Evolutionary conservation across 306 rosid genomes (phyloP).

Genomic region (Castanospermum australe): DNA sequence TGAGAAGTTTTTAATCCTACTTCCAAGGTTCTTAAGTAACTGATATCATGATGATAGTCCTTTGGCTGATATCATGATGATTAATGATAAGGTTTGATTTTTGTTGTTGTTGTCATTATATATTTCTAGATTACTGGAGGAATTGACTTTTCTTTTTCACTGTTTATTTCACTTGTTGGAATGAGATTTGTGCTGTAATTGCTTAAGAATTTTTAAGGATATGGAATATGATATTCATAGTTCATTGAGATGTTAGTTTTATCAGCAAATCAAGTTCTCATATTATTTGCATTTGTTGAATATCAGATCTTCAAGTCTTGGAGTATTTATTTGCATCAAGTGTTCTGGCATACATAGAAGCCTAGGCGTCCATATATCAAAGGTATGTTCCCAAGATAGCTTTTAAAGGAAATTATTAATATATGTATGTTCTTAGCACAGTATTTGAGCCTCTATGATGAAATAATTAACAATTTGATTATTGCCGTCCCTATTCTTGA

Average conservation of each 20-base stretch:
- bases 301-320: conserved; percentile 73
- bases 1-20: not conserved
- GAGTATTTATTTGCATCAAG: conserved; percentile 88
- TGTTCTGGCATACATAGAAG: conserved; percentile 96
- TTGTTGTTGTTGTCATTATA: not conserved
- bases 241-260: not conserved
- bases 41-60: not conserved
- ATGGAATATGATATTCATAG: not conserved
- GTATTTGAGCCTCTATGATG: too few species aligned
- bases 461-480: too few species aligned
- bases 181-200: not conserved
- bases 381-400: conserved; percentile 52
- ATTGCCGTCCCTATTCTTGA: too few species aligned
- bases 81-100: not conserved
- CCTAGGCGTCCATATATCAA: conserved; percentile 90
- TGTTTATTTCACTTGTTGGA: not conserved
- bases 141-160: not conserved
- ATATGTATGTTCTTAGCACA: too few species aligned
- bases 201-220: not conserved
- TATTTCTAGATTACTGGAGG: not conserved
- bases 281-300: conserved; percentile 19
- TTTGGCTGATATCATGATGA: not conserved
- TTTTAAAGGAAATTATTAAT: not conserved
- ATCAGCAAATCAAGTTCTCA: not conserved
- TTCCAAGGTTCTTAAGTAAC: not conserved